phyloP scores from a whole-genome alignment of 1,284 basidiomycete species.

The Cutaneotrichosporon cyanovorans region DNA sequence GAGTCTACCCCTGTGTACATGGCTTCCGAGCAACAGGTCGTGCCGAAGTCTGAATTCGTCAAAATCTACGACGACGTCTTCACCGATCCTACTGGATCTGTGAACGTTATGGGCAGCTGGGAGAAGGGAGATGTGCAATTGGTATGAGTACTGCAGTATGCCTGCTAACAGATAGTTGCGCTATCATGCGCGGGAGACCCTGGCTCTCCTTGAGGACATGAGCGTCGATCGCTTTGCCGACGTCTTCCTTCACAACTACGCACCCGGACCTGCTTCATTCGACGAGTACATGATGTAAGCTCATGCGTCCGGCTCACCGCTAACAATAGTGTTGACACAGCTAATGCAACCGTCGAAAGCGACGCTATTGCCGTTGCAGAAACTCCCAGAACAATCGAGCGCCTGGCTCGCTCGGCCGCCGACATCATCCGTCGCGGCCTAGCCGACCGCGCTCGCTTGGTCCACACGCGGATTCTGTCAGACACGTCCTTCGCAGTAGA shows the following conservation, averaged over 20 bases:
- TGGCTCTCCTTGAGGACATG: constrained; percentile 53
- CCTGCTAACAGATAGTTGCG: constrained; percentile 52
- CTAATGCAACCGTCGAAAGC: constrained; percentile 16
- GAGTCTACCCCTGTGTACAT: constrained; percentile 58
- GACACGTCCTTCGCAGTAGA: constrained; percentile 54
- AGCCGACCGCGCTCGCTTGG: constrained; percentile 58
- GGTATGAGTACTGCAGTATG: constrained; percentile 22
- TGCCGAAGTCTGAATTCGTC: constrained; percentile 40
- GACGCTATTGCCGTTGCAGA: constrained; percentile 45
- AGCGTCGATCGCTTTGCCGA: constrained; percentile 43
- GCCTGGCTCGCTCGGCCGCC: constrained; percentile 54
- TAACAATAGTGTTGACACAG: constrained; percentile 56
- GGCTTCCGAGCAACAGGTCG: constrained; percentile 40
- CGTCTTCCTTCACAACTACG: constrained; percentile 41
- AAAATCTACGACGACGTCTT: constrained; percentile 51
- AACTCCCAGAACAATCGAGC: constrained; percentile 54
- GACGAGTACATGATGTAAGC: constrained; percentile 66
- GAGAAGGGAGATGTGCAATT: constrained; percentile 52
- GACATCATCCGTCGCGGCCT: constrained; percentile 59
- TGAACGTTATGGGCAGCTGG: constrained; percentile 74
- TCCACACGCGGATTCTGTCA: constrained; percentile 51
- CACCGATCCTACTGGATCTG: constrained; percentile 68
- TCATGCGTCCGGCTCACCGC: constrained; percentile 39
- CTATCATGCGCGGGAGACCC: constrained; percentile 65
- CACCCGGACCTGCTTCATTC: constrained; percentile 58